Evolutionary conservation across 2,329 filamentous ascomycete genomes (phyloP), one percentile per base, ranked within the genome.

Genomic region (Talaromyces sp.): DNA sequence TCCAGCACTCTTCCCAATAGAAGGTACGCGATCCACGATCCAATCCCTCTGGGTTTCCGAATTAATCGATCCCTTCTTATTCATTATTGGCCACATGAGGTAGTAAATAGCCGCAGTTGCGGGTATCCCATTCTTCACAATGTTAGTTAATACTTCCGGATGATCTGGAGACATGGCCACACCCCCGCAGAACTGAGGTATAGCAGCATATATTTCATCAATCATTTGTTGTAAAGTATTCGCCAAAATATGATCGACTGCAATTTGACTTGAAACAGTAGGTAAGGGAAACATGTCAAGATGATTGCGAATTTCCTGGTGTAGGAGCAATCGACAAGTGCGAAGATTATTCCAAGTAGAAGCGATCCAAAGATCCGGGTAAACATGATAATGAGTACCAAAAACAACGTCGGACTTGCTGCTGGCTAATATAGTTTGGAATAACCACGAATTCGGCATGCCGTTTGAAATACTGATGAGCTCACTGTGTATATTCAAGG

Each of bases 321-420:
- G 60, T 7, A 65, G 32, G 11, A 64, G 43, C 14, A 65, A 32
- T 31, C 62, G 62, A 35, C 56, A 65, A 32, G 60, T 57, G n/a
- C 60, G 62, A 24, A 63, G 50, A 48, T 62, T 58, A 41, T 65
- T 65, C 62, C 63, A 62, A 10, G 60, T 56, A 31, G 51, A 60
- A 41, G 63, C 53, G 10, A 59, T 38, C 63, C 63, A 65, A 19
- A 58, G 50, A 58, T 65, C 63, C 1, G 62, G 43, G 38, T 65
- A 65, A 35, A 57, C 32, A 35, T 63, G 62, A 29, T 58, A 56
- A 2, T 59, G 52, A 1, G 53, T 29, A 31, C 26, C 57, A 26
- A 57, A 43, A 14, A 60, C 55, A 32, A 50, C 10, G 35, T 55
- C 38, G 2, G 38, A 27, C n/a, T 53, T 32, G n/a, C 26, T 32